Conservation (phyloP, 306 rosid species). For the Calophaca sinica region DNA sequence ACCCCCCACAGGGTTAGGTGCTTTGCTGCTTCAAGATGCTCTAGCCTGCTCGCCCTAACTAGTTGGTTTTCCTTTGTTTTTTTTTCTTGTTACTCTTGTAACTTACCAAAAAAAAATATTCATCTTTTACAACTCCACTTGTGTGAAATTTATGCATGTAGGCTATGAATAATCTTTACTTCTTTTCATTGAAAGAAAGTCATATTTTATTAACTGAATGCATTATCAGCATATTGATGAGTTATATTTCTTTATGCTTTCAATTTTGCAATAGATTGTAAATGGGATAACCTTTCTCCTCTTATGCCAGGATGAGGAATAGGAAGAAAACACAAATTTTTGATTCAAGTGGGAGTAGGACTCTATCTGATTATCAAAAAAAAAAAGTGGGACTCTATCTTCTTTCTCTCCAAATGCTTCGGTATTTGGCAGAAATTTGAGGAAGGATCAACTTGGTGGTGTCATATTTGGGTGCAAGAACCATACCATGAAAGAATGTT, state of each 20-base stretch:
- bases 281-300: conserved; percentile 23
- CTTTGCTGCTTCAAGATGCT: no score
- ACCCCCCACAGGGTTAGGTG: no score
- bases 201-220: background rate
- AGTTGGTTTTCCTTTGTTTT: no score
- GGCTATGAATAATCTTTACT: no score
- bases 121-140: no score
- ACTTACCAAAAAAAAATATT: no score
- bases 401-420: conserved; percentile 39
- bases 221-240: conserved; percentile 10
- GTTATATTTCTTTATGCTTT: conserved; percentile 18
- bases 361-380: no score
- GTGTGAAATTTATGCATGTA: no score
- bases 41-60: no score
- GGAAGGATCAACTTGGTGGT: conserved; percentile 73
- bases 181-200: no score
- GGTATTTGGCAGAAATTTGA: conserved; percentile 65
- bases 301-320: conserved; percentile 57
- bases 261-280: conserved; percentile 30
- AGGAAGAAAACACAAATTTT: conserved; percentile 52
- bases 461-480: conserved; percentile 84
- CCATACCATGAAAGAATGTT: conserved; percentile 71
- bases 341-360: background rate
- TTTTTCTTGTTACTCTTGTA: no score
- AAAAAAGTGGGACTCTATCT: background rate